Evolutionary conservation across 2,329 filamentous ascomycete species (phyloP).

Genomic region (Stromatinia cepivora): DNA sequence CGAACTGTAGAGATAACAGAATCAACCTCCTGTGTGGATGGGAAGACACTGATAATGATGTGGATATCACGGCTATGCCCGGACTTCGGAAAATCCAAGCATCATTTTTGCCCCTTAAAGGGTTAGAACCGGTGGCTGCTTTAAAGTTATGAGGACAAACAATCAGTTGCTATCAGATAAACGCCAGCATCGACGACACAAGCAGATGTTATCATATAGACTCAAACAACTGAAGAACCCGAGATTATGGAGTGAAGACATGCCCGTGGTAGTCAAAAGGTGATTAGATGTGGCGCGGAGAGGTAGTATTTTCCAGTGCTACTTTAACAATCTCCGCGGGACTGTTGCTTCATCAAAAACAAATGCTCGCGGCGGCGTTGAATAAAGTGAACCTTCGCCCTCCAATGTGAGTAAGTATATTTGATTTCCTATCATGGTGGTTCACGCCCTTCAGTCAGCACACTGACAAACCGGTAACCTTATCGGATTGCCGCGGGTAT

Average conservation of each 20-base stretch:
- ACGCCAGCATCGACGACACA: not conserved
- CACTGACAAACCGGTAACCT: not conserved
- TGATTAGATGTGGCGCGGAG: too few relatives aligned
- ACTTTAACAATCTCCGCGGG: not conserved
- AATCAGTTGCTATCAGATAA: not conserved
- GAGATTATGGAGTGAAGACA: not conserved
- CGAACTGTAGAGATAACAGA: not conserved
- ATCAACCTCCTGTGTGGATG: not conserved
- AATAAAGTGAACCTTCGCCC: not conserved
- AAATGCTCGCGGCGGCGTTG: not conserved
- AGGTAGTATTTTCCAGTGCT: not conserved
- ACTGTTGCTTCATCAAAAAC: not conserved
- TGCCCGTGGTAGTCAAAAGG: not conserved
- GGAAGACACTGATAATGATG: not conserved
- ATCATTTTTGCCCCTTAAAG: conserved; percentile 1
- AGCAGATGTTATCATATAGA: not conserved
- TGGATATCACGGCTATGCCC: conserved; percentile 3
- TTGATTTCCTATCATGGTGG: not conserved
- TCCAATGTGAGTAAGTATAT: not conserved
- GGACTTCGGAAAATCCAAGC: not conserved
- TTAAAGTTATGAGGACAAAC: not conserved
- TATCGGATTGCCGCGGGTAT: not conserved
- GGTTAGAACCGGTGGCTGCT: not conserved
- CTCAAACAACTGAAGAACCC: not conserved
- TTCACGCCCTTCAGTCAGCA: not conserved